Evolutionary conservation across 345 rosid genomes (phyloP), one percentile per base, ranked within the genome.

Genomic region (Clausena lansium): DNA sequence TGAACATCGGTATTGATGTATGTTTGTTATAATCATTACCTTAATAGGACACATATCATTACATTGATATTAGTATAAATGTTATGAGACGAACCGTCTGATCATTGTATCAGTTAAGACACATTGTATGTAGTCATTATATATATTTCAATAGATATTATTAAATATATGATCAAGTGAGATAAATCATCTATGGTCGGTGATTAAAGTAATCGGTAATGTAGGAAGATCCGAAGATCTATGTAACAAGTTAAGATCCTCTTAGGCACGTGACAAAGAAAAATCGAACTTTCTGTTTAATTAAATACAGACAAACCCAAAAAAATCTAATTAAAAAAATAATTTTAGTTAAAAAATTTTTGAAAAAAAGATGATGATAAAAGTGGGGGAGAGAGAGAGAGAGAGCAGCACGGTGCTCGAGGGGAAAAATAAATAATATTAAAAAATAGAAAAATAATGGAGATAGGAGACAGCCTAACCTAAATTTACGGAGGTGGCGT

Each of bases 401-500:
- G 17, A 59, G 55, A 17, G 22, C 57, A 69, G 83, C 92, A 85
- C 90, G 88, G 89, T 76, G 90, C 92, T 87, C 88, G 57, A 89
- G 87, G 76, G 14, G 1, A 2, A 45, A 28, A 15, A 25, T 13
- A 45, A 24, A 45, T 25, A 68, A 13, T 68, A 50, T 6, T 50
- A 20, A 45, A 5, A 52, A 28, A 73, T 38, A 20, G 10, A 65
- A 59, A 25, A 66, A 71, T 41, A 73, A 66, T 50, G 7, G 24
- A 20, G 27, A 52, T 4, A 6, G 71, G 71, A 27, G 81, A 70
- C 85, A 60, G 27, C 59, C 67, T 14, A 4, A 72, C 91, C 91
- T 83, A 62, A 88, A 86, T 83, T 86, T 68, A 72, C 87, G 91
- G 91, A 86, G 82, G 83, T 83, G 87, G 87, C 89, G 88, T 84